Percentiles rank a stretch among this genome's conserved stretches.
Evolutionary conservation across 192 early-diverging fungal species (phyloP).

Genomic region (Pilaira anomala): DNA sequence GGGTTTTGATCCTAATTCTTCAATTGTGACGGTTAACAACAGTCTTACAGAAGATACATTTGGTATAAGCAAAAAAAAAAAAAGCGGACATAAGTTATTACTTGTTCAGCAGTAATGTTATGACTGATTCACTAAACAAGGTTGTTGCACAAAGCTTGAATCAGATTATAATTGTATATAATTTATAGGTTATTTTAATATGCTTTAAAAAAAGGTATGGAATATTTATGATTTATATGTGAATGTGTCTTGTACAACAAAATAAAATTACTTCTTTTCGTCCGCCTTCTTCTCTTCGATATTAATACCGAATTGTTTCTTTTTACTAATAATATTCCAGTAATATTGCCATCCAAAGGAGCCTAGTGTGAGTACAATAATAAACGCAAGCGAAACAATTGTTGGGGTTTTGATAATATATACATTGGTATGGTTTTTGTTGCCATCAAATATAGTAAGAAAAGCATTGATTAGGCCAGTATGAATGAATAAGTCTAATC

Average conservation of each 20-base stretch:
- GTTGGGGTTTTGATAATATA: conserved; percentile 24
- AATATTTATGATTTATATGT: too few species aligned
- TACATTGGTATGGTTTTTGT: conserved; percentile 23
- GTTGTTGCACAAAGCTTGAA: too few species aligned
- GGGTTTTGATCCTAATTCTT: background rate
- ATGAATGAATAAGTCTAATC: conserved; percentile 53
- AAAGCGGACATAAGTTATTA: too few species aligned
- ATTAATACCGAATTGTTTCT: conserved; percentile 32
- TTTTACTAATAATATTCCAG: conserved; percentile 32
- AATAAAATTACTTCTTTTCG: conserved; percentile 2
- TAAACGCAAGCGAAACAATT: conserved; percentile 29
- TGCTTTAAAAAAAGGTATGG: too few species aligned
- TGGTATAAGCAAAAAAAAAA: too few species aligned
- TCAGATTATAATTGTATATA: too few species aligned
- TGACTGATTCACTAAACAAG: too few species aligned
- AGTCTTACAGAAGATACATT: too few species aligned
- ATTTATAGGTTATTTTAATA: too few species aligned
- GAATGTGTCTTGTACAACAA: too few species aligned
- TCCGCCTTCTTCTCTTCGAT: conserved; percentile 15
- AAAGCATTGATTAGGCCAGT: conserved; percentile 50
- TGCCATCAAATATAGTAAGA: conserved; percentile 25
- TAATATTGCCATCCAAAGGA: conserved; percentile 37
- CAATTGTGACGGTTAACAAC: too few species aligned
- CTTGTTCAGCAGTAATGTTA: too few species aligned
- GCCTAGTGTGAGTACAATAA: conserved; percentile 15